A percentile compares a stretch with the other conserved stretches of the same genome.
Evolutionary conservation across 768 basidiomycete genomes (phyloP).

Genomic region (Lentinula boryana): DNA sequence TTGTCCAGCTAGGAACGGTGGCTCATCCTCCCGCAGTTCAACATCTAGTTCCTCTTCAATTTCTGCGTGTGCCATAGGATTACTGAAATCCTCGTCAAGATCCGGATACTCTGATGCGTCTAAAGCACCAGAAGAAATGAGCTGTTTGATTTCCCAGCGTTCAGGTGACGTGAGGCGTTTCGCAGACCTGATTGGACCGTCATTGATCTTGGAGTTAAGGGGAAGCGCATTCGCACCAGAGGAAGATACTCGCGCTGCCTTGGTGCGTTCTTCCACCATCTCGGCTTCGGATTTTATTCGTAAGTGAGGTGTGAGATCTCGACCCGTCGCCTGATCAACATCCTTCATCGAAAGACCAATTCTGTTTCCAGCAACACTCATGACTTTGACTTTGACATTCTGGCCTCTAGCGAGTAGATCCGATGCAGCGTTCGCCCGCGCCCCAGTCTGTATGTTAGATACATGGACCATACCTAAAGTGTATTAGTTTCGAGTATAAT

Average conservation of each 20-base stretch:
- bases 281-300: slow-evolving; percentile 94
- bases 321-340: slow-evolving; percentile 86
- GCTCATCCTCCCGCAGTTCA: slow-evolving; percentile 95
- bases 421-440: slow-evolving; percentile 78
- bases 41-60: slow-evolving; percentile 97
- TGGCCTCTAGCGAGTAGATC: slow-evolving; percentile 86
- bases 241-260: slow-evolving; percentile 49
- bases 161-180: slow-evolving; percentile 94
- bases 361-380: slow-evolving; percentile 81
- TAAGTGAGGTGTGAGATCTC: slow-evolving; percentile 91
- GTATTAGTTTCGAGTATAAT: slow-evolving; percentile 6
- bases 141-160: slow-evolving; percentile 99
- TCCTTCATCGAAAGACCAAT: slow-evolving; percentile 96
- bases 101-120: slow-evolving; percentile 93
- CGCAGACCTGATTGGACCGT: slow-evolving; percentile 64
- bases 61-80: slow-evolving; percentile 73
- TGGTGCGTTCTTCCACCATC: slow-evolving; percentile 69
- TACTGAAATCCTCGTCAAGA: slow-evolving; percentile 78
- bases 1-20: slow-evolving; percentile 92
- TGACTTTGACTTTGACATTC: slow-evolving; percentile 90
- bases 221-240: slow-evolving; percentile 89
- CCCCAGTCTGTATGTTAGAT: slow-evolving; percentile 82
- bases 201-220: slow-evolving; percentile 45
- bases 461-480: slow-evolving; percentile 91
- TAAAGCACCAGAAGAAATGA: slow-evolving; percentile 92